Percentiles rank a stretch among this genome's conserved stretches.
phyloP scores from a whole-genome alignment of 1,284 basidiomycete genomes.

The Irpex rosettiformis region DNA sequence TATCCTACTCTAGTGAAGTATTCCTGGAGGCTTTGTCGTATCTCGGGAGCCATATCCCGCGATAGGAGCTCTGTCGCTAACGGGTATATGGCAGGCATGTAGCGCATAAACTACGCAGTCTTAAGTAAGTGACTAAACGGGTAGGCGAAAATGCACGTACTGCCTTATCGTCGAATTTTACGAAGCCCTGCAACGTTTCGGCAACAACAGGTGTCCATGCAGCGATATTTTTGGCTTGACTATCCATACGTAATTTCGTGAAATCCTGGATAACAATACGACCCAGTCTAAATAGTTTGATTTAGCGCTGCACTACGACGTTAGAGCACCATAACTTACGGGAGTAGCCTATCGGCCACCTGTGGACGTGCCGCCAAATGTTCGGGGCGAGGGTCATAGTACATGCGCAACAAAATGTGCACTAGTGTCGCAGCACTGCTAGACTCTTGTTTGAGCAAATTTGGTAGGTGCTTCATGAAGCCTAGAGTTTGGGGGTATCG shows the following conservation, averaged over 20 bases:
- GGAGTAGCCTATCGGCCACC: constrained; percentile 86
- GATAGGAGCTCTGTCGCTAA: constrained; percentile 78
- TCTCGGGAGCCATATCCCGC: constrained; percentile 77
- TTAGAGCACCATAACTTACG: constrained; percentile 51
- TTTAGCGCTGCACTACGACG: constrained; percentile 2
- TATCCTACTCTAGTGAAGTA: constrained; percentile 79
- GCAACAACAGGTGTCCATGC: constrained; percentile 98
- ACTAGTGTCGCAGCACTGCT: constrained; percentile 95
- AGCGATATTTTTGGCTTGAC: constrained; percentile 91
- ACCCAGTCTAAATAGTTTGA: constrained; percentile 59
- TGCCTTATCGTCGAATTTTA: constrained; percentile 84
- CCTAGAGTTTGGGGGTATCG: constrained; percentile 54
- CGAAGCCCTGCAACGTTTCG: constrained; percentile 90
- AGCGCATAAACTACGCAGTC: constrained; percentile 67
- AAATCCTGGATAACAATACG: constrained; percentile 90
- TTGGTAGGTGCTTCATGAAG: constrained; percentile 99
- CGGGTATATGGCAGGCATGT: constrained; percentile 86
- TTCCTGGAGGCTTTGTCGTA: constrained; percentile 72
- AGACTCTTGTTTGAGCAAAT: constrained; percentile 97
- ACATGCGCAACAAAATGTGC: constrained; percentile 91
- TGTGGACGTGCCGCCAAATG: constrained; percentile 81
- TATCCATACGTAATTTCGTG: constrained; percentile 86
- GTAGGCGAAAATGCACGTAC: constrained; percentile 46
- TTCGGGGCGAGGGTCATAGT: constrained; percentile 84
- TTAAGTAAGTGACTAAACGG: constrained; percentile 11